Conservation (phyloP, 139 green algal species). For the Prasinococcaceae sp. region DNA sequence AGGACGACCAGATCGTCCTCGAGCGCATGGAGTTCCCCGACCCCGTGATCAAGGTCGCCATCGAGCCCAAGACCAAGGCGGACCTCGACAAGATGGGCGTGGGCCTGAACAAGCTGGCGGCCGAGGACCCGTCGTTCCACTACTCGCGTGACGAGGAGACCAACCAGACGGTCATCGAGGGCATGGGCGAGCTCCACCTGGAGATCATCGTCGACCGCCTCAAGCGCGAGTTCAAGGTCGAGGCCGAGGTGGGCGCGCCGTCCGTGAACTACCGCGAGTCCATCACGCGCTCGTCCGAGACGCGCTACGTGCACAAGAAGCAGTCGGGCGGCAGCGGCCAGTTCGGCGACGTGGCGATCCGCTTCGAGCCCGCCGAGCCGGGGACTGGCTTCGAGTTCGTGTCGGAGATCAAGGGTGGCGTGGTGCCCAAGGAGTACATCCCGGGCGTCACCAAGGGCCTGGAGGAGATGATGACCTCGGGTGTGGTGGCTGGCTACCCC, state of each 20-base stretch:
- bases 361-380: slow-evolving; percentile 87
- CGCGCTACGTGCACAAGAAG: slow-evolving; percentile 98
- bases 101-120: slow-evolving; percentile 88
- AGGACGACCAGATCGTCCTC: slow-evolving; percentile 77
- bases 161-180: slow-evolving; percentile 89
- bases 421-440: slow-evolving; percentile 97
- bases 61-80: slow-evolving; percentile 95
- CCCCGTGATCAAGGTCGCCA: slow-evolving; percentile 97
- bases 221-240: slow-evolving; percentile 93
- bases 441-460: slow-evolving; percentile 87
- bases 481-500: slow-evolving; percentile 84
- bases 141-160: slow-evolving; percentile 91
- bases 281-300: slow-evolving; percentile 57
- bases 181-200: slow-evolving; percentile 98
- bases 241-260: slow-evolving; percentile 49
- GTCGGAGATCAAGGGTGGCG: slow-evolving; percentile 90
- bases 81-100: slow-evolving; percentile 90
- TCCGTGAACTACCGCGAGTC: slow-evolving; percentile 98
- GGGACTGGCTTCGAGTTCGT: slow-evolving; percentile 88
- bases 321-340: slow-evolving; percentile 89
- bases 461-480: slow-evolving; percentile 81
- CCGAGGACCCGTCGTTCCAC: slow-evolving; percentile 95
- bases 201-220: slow-evolving; percentile 98
- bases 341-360: slow-evolving; percentile 89
- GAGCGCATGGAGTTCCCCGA: slow-evolving; percentile 99